Conservation (phyloP, 2,329 filamentous ascomycete species). For the Diaporthe nobilis region DNA sequence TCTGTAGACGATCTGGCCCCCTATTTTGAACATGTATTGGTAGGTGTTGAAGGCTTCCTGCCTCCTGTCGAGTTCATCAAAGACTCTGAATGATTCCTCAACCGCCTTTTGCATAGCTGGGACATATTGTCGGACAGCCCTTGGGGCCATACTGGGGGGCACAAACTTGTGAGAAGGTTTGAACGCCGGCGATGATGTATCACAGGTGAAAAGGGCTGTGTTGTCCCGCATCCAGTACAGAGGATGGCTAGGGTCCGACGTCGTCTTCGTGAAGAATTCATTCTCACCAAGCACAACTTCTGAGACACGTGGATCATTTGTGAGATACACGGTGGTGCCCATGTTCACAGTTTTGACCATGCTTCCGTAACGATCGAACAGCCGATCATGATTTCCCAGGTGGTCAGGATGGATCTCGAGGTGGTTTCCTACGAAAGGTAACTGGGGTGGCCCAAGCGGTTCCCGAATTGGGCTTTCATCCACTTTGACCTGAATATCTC, state of each 20-base stretch:
- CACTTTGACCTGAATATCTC: neutral
- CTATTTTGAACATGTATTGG: conserved; percentile 1
- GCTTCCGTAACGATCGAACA: neutral
- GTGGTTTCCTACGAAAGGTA: neutral
- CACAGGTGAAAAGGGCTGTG: neutral
- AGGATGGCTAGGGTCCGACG: neutral
- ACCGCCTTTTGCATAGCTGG: neutral
- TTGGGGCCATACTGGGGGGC: neutral
- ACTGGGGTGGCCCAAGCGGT: neutral
- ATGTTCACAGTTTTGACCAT: neutral
- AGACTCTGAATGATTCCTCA: neutral
- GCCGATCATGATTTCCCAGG: neutral
- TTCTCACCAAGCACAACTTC: neutral
- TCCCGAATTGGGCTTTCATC: neutral
- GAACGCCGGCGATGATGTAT: neutral
- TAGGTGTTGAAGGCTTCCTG: neutral
- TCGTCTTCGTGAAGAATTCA: neutral
- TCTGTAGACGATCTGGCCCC: neutral
- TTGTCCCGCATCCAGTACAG: neutral
- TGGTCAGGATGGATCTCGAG: neutral
- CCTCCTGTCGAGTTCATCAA: neutral
- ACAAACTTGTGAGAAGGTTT: neutral
- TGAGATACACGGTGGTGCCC: neutral
- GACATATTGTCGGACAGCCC: neutral
- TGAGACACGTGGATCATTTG: neutral